These are phyloP conservation scores for Jimgerdemannia lactiflua DNA, from an alignment of 192 early-diverging fungal species.

Conservation along the genomic window DNA sequence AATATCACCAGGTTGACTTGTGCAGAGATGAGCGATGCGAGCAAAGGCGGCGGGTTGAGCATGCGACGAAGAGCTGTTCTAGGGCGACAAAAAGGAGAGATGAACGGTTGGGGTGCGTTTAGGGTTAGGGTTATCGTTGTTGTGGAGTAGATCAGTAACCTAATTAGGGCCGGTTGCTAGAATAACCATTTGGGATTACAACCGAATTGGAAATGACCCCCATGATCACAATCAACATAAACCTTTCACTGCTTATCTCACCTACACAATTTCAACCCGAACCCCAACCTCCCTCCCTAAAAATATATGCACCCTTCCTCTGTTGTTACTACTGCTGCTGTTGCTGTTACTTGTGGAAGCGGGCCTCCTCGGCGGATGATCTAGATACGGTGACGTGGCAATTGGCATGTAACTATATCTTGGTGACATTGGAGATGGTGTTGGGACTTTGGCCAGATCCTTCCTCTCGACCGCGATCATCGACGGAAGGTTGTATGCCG, in stretches of 20 bases:
- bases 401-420: conserved; percentile 16
- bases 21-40: conserved; percentile 31
- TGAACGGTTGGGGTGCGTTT: background rate
- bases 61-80: background rate
- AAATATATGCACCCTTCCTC: background rate
- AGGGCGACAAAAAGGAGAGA: background rate
- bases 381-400: background rate
- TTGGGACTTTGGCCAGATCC: conserved; percentile 26
- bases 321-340: background rate
- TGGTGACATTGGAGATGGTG: conserved; percentile 22
- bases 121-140: too few relatives aligned
- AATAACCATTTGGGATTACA: too few relatives aligned
- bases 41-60: conserved; percentile 13
- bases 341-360: background rate
- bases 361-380: background rate
- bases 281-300: background rate
- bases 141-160: too few relatives aligned
- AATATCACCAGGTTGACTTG: conserved; percentile 51
- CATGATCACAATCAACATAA: too few relatives aligned
- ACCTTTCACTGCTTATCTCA: too few relatives aligned
- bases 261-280: too few relatives aligned
- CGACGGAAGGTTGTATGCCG: conserved; percentile 27
- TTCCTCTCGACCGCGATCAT: conserved; percentile 29
- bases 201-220: too few relatives aligned
- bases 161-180: too few relatives aligned